Evolutionary conservation across 2,329 filamentous ascomycete genomes (phyloP).

Genomic region (Endocalyx cinctus): DNA sequence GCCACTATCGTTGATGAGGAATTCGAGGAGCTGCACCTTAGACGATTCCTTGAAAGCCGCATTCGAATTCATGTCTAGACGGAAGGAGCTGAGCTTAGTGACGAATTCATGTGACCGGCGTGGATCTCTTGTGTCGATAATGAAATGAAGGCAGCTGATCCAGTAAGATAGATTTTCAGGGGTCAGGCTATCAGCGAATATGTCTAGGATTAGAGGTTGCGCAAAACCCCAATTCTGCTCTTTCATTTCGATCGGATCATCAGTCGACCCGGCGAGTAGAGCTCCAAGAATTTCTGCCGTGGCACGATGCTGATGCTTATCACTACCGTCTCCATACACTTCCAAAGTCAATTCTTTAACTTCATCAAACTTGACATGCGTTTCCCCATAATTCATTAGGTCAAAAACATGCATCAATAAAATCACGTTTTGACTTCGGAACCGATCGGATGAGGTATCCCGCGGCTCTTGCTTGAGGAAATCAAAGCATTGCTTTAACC

Average conservation of each 20-base stretch:
- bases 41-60: constrained; percentile 98
- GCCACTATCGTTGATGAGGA: constrained; percentile 78
- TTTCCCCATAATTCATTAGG: constrained; percentile 75
- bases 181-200: constrained; percentile 88
- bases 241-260: constrained; percentile 69
- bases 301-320: constrained; percentile 96
- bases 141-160: constrained; percentile 87
- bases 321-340: constrained; percentile 86
- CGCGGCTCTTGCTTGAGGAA: constrained; percentile 96
- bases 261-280: constrained; percentile 73
- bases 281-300: constrained; percentile 91
- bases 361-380: constrained; percentile 77
- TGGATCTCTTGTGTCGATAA: constrained; percentile 85
- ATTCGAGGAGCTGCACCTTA: constrained; percentile 87
- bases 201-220: constrained; percentile 78
- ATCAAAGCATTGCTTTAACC: constrained; percentile 83
- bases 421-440: constrained; percentile 83
- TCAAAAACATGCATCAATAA: constrained; percentile 88
- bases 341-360: constrained; percentile 74
- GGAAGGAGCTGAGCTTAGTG: constrained; percentile 76
- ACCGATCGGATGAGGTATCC: constrained; percentile 75
- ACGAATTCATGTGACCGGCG: constrained; percentile 82
- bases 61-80: constrained; percentile 89
- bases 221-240: constrained; percentile 82
- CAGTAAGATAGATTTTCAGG: constrained; percentile 94